Base-by-base conservation (phyloP, 495 filamentous ascomycete genomes). In the Aspergillus mulundensis region DNA sequence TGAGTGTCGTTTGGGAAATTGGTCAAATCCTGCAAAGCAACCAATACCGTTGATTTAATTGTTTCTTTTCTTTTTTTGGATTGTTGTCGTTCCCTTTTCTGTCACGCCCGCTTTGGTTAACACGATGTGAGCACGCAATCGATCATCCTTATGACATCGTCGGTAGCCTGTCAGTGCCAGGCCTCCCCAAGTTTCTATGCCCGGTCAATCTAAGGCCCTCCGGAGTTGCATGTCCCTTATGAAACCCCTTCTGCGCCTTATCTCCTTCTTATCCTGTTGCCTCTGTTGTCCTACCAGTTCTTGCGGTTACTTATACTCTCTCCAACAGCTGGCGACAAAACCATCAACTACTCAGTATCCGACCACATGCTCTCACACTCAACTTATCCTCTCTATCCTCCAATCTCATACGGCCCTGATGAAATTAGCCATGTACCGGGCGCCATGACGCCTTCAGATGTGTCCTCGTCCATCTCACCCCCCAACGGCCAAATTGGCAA, bases 381-480 rank as follows among this genome's bases (percentile, higher is more conserved):
- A 61, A 61, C 72, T 45, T 70, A 74, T 42, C 69, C 75, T 12
- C 66, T 77, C 53, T 78, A 78, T 50, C 73, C 72, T n/a, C 72
- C 73, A 46, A 71, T 77, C 43, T 70, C 71, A 19, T 78, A 73
- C 65, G 59, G 62, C 16, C 60, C 69, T 53, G 75, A 76, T 59
- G 75, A 78, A 14, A 57, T 74, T 47, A 70, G 71, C 34, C 72
- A 73, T 54, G 68, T 61, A 14, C 62, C 67, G 39, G 73, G 75
- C 25, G 64, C 68, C 21, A 49, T 73, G 52, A 76, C 75, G 18
- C 73, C 75, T 15, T 78, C 75, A 24, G 75, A 78, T 56, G 71
- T 78, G 51, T 78, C 75, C 0, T 72, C 70, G 6, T 78, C 75
- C 49, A 78, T 78, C 59, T 77, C 73, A 30, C 75, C 75, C 18